Conservation (phyloP, 1,284 basidiomycete genomes). For the Ceratobasidium sp. region DNA sequence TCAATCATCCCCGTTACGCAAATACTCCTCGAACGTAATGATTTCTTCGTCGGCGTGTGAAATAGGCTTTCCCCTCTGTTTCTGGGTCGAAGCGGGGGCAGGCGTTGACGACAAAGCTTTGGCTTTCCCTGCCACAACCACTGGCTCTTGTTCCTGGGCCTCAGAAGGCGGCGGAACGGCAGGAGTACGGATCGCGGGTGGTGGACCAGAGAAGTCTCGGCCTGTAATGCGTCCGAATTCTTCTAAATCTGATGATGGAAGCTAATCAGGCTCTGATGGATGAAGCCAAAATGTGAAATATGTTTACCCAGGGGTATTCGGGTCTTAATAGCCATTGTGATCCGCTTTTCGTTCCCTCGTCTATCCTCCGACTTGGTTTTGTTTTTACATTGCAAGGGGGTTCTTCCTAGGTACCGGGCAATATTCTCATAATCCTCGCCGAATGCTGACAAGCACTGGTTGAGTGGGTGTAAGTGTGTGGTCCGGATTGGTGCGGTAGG, state of each 20-base stretch:
- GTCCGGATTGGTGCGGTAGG: constrained; percentile 36
- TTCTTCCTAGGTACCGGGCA: constrained; percentile 49
- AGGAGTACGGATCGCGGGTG: constrained; percentile 36
- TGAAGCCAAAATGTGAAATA: background rate
- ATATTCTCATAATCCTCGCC: constrained; percentile 54
- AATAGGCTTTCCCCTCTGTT: background rate
- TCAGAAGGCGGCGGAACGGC: constrained; percentile 6
- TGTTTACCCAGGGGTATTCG: constrained; percentile 40
- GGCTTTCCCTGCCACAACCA: background rate
- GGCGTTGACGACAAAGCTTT: constrained; percentile 1
- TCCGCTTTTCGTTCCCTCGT: constrained; percentile 42
- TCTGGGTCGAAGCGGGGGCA: constrained; percentile 3
- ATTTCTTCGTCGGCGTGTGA: constrained; percentile 18
- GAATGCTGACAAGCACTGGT: constrained; percentile 45
- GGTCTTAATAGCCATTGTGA: constrained; percentile 38
- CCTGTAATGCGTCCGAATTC: constrained; percentile 40
- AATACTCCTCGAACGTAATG: constrained; percentile 27
- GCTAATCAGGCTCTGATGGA: background rate
- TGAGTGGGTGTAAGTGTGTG: background rate
- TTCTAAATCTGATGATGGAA: constrained; percentile 35
- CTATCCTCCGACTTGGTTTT: constrained; percentile 50
- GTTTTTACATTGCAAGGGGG: constrained; percentile 49
- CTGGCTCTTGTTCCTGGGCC: background rate
- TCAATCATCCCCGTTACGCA: constrained; percentile 24
- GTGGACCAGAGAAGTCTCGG: constrained; percentile 40